These are phyloP conservation scores for Leucoagaricus sp. DNA, from an alignment of 1,284 basidiomycete species.

Conservation along the genomic window DNA sequence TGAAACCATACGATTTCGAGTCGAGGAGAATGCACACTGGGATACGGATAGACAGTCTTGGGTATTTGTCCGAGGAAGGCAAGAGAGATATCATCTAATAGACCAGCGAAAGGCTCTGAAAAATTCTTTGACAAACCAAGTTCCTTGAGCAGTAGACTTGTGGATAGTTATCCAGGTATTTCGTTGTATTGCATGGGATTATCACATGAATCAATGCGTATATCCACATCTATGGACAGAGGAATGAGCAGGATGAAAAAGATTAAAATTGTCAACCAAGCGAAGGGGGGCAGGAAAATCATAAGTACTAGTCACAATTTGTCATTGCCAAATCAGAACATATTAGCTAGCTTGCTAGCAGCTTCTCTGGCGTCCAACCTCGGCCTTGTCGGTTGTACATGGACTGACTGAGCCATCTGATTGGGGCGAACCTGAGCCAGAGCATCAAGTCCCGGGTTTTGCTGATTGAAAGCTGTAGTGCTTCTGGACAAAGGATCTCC, in stretches of 20 bases:
- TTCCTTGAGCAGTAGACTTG: neutral
- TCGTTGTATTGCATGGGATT: neutral
- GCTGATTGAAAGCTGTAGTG: slow-evolving; percentile 15
- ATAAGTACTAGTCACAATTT: neutral
- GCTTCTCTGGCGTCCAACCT: slow-evolving; percentile 79
- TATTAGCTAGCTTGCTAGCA: slow-evolving; percentile 85
- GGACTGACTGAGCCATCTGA: slow-evolving; percentile 67
- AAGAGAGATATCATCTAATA: slow-evolving; percentile 48
- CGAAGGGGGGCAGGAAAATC: neutral
- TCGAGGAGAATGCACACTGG: slow-evolving; percentile 56
- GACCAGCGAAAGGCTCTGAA: slow-evolving; percentile 24
- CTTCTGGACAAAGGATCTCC: slow-evolving; percentile 8
- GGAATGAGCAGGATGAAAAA: slow-evolving; percentile 2
- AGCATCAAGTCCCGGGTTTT: slow-evolving; percentile 50
- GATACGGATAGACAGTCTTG: slow-evolving; percentile 37
- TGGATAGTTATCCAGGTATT: neutral
- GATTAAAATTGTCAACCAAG: neutral
- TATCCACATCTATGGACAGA: neutral
- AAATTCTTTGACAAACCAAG: slow-evolving; percentile 6
- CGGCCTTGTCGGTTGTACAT: slow-evolving; percentile 64
- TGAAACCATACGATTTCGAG: slow-evolving; percentile 44
- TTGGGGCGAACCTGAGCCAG: slow-evolving; percentile 58
- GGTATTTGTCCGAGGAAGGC: slow-evolving; percentile 51
- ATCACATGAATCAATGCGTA: neutral
- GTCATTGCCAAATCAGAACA: slow-evolving; percentile 51